A percentile compares a stretch with the other conserved stretches of the same genome.
phyloP scores from a whole-genome alignment of 2,329 filamentous ascomycete genomes.

The Ambrosiella cleistominuta region DNA sequence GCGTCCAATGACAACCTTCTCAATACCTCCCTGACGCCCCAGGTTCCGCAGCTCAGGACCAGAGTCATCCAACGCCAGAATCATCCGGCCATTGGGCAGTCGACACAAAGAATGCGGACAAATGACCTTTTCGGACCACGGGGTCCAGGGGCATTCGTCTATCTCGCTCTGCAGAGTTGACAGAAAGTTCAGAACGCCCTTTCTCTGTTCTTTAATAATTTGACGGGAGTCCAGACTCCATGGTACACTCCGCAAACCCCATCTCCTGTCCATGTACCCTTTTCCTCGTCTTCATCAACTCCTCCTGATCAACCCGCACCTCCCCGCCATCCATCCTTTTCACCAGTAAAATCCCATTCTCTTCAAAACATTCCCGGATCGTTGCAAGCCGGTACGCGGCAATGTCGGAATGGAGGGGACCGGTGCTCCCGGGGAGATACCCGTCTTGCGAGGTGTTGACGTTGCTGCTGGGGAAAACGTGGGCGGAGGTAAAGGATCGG shows the following conservation, averaged over 20 bases:
- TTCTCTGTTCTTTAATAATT: slow-evolving; percentile 36
- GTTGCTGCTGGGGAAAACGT: slow-evolving; percentile 90
- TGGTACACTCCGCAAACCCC: slow-evolving; percentile 45
- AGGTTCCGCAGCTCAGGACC: slow-evolving; percentile 34
- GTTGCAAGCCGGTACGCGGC: slow-evolving; percentile 63
- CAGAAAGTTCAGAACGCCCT: slow-evolving; percentile 24
- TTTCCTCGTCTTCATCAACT: slow-evolving; percentile 48
- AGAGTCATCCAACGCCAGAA: slow-evolving; percentile 40
- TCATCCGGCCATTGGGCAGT: slow-evolving; percentile 28
- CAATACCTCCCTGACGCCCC: slow-evolving; percentile 36
- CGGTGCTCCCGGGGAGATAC: slow-evolving; percentile 28
- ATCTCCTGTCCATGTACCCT: slow-evolving; percentile 49
- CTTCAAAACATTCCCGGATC: slow-evolving; percentile 84
- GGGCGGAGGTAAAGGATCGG: slow-evolving; percentile 70
- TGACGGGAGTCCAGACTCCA: slow-evolving; percentile 6
- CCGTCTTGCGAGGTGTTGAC: slow-evolving; percentile 66
- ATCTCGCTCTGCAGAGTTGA: slow-evolving; percentile 21
- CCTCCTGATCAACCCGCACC: slow-evolving; percentile 20
- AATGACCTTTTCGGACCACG: slow-evolving; percentile 46
- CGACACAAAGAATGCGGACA: slow-evolving; percentile 33
- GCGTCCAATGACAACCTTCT: slow-evolving; percentile 34
- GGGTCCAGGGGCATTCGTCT: slow-evolving; percentile 28
- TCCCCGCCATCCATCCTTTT: slow-evolving; percentile 16
- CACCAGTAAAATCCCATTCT: slow-evolving; percentile 75
- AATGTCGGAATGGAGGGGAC: slow-evolving; percentile 50